A percentile compares a stretch with the other conserved stretches of the same genome.
These are phyloP conservation scores for Schrenkiella parvula DNA, from an alignment of 345 rosid genomes.

Conservation along the genomic window DNA sequence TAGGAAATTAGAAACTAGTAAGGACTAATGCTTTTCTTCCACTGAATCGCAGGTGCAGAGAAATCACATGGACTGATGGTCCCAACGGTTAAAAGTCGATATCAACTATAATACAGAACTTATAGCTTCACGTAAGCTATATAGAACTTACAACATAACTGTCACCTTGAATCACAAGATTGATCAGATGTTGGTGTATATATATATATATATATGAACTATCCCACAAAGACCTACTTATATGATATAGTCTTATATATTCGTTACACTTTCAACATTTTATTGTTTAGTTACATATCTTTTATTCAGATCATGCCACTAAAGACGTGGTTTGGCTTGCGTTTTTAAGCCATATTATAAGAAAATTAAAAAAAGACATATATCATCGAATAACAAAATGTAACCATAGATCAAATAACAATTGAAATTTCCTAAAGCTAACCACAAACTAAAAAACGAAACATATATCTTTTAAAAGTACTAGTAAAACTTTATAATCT, in stretches of 20 bases:
- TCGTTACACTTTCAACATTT: neutral
- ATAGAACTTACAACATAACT: neutral
- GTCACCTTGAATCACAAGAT: neutral
- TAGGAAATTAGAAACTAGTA: neutral
- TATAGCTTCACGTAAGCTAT: neutral
- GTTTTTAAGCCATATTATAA: neutral
- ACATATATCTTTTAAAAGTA: neutral
- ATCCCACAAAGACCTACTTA: neutral
- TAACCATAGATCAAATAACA: neutral
- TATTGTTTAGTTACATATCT: neutral
- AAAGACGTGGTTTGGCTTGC: neutral
- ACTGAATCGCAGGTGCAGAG: conserved; percentile 5
- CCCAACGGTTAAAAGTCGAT: conserved; percentile 17
- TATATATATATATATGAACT: too few species aligned
- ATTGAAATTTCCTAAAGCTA: neutral
- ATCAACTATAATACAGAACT: conserved; percentile 5
- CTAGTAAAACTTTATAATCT: neutral
- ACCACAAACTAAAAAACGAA: neutral
- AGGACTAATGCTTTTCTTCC: neutral
- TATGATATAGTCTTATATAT: neutral
- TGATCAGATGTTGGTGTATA: neutral
- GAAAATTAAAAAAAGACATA: neutral
- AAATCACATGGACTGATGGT: conserved; percentile 8
- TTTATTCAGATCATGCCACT: neutral
- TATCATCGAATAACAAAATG: too few species aligned